These are phyloP conservation scores for Cardiospermum halicacabum DNA, from an alignment of 345 rosid species.

Conservation along the genomic window DNA sequence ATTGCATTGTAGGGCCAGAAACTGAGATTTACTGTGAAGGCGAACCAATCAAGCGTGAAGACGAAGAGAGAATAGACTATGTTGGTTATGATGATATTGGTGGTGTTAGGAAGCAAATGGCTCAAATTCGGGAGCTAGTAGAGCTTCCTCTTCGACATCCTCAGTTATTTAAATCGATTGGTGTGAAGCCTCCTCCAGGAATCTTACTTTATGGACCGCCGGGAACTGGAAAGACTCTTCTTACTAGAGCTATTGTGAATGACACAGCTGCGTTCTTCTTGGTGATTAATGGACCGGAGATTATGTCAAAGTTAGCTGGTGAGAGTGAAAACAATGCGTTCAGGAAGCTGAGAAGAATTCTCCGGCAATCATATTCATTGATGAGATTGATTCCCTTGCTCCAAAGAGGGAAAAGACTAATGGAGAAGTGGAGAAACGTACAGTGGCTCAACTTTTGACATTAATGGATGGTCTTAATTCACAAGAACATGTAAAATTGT, in stretches of 20 bases:
- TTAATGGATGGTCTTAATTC: constrained; percentile 26
- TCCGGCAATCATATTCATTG: too few relatives aligned
- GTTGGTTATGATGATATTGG: too few relatives aligned
- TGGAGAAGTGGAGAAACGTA: constrained; percentile 20
- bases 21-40: constrained; percentile 49
- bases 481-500: constrained; percentile 44
- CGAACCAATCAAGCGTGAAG: too few relatives aligned
- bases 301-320: too few relatives aligned
- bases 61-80: too few relatives aligned
- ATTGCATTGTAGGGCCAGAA: constrained; percentile 43
- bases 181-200: constrained; percentile 45
- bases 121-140: constrained; percentile 46
- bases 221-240: constrained; percentile 31
- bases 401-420: constrained; percentile 20
- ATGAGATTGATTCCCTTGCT: constrained; percentile 15
- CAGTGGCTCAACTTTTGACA: constrained; percentile 18
- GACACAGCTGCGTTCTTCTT: constrained; percentile 17
- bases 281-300: too few relatives aligned
- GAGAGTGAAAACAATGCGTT: too few relatives aligned
- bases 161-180: constrained; percentile 40
- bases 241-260: constrained; percentile 43
- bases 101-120: too few relatives aligned
- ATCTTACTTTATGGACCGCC: constrained; percentile 34
- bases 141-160: constrained; percentile 44
- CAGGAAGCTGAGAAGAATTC: too few relatives aligned